Base-by-base conservation (phyloP, 345 rosid species). In the Camelina neglecta region DNA sequence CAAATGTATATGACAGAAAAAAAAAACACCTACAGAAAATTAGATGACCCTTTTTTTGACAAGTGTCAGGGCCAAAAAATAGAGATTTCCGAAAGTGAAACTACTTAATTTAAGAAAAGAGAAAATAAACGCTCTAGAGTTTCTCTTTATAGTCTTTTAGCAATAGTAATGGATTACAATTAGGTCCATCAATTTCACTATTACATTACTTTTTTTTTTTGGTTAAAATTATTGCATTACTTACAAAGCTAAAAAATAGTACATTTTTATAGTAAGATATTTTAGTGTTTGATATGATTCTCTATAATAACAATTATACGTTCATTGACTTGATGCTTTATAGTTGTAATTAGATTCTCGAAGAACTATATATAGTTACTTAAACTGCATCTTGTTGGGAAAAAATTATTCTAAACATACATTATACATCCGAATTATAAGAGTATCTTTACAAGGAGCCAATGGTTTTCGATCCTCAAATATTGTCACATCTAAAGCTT, bases 401-500 rank as follows among this genome's bases (percentile, higher is more conserved):
- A 13, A 42, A 20, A 1, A 3, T 74, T 74, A 44, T 65, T 65
- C 58, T 35, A 47, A 57, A 57, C 4, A 49, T 75, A 67, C 5
- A 67, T 50, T 47, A 45, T 21, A 48, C 9, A 13, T 23, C 33
- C 29, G 15, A 61, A 35, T 62, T 62, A 18, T 8, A 8, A 20
- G 44, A 42, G 41, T 67, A 75, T 67, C 24, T 60, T 50, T 60
- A 39, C 54, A 29, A 11, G 20, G 68, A 67, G 63, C 69, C 74
- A 67, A 51, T 75, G 68, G 73, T 74, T 60, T 59, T 48, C 68
- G 60, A 59, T 59, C 29, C 67, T 67, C 54, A 58, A 24, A 50
- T 75, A 45, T 39, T 59, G 73, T 60, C 73, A 67, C 79, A n/a
- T n/a, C 79, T 75, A 75, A 75, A 59, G 73, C 51, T 49, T 75